phyloP scores from a whole-genome alignment of 805 yeast species.

The Barnettozyma salicaria region DNA sequence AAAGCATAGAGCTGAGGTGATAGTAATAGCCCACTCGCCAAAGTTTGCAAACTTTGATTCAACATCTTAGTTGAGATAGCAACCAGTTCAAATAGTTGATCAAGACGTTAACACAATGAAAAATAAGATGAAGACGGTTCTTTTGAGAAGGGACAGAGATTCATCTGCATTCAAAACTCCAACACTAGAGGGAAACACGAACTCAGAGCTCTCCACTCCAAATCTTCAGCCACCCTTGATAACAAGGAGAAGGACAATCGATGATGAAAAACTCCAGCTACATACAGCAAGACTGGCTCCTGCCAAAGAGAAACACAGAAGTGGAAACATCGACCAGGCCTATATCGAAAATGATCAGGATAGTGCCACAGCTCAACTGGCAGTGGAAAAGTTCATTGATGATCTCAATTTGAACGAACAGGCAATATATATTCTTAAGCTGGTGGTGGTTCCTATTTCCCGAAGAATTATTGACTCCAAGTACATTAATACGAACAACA shows the following conservation, averaged over 20 bases:
- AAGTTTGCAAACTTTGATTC: too few relatives aligned
- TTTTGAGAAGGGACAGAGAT: conserved; percentile 2
- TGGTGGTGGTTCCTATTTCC: neutral
- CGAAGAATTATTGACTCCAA: conserved; percentile 14
- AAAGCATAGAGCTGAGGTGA: too few relatives aligned
- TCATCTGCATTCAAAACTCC: neutral
- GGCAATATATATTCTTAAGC: conserved; percentile 2
- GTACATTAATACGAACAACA: conserved; percentile 19
- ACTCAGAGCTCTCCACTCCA: neutral
- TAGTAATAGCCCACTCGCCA: too few relatives aligned
- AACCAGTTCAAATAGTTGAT: neutral
- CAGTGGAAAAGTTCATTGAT: conserved; percentile 15
- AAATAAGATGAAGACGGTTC: neutral
- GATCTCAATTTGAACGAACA: conserved; percentile 9
- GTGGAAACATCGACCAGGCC: neutral
- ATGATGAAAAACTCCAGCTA: neutral
- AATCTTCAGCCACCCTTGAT: neutral
- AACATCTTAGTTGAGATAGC: too few relatives aligned
- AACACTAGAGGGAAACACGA: neutral
- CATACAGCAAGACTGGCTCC: neutral
- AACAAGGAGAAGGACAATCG: neutral
- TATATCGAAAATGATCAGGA: neutral
- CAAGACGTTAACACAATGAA: neutral
- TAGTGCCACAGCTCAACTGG: too few relatives aligned
- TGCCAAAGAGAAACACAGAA: neutral